Conservation (phyloP, 1,284 basidiomycete genomes). For the Apiotrichum siamense region DNA sequence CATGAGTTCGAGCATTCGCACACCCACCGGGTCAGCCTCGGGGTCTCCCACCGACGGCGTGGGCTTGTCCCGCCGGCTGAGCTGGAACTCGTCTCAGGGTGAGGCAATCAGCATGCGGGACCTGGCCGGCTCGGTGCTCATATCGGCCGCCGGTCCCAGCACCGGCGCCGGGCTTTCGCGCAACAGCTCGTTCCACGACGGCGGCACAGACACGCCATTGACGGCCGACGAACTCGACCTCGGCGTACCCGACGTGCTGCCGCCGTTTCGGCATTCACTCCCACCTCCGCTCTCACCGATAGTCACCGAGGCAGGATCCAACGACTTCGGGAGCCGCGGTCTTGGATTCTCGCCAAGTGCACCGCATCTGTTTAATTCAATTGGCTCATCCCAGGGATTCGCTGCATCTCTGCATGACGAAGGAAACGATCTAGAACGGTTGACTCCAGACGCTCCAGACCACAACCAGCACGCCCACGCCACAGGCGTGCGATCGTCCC, state of each 20-base stretch:
- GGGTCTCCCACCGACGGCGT: conserved; percentile 20
- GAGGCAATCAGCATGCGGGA: conserved; percentile 5
- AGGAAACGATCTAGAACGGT: conserved; percentile 6
- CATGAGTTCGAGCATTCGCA: neutral
- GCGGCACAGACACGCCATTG: too few species aligned
- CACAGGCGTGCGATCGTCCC: conserved; percentile 6
- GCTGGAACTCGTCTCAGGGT: conserved; percentile 24
- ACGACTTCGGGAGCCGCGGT: neutral
- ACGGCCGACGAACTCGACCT: too few species aligned
- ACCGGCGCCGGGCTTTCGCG: too few species aligned
- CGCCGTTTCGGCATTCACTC: too few species aligned
- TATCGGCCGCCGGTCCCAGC: too few species aligned
- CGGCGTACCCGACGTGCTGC: neutral
- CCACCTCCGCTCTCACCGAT: neutral
- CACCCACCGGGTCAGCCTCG: conserved; percentile 25
- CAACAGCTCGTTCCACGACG: too few species aligned
- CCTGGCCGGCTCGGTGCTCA: neutral
- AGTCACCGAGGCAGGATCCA: neutral
- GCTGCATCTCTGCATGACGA: neutral
- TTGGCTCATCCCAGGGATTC: neutral
- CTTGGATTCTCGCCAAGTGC: too few species aligned
- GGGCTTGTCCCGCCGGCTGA: conserved; percentile 29
- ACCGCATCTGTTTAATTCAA: neutral
- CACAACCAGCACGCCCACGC: neutral
- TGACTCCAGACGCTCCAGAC: conserved; percentile 4